phyloP scores from a whole-genome alignment of 805 yeast genomes.

The Sugiyamaella smithiae region DNA sequence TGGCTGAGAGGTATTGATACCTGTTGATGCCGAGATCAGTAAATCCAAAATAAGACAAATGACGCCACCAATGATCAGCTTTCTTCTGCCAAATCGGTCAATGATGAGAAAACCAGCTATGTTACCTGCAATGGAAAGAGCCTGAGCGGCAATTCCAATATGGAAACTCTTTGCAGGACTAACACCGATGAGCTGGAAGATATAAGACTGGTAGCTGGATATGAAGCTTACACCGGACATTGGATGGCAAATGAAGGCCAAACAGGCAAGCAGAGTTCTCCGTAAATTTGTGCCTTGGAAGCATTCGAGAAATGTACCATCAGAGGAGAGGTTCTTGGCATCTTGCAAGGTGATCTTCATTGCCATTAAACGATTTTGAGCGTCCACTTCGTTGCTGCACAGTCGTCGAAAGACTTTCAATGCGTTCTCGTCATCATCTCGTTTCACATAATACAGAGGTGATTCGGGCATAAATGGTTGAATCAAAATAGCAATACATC shows the following conservation, averaged over 20 bases:
- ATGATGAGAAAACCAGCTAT: slow-evolving; percentile 15
- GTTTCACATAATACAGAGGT: not conserved
- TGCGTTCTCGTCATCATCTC: slow-evolving; percentile 8
- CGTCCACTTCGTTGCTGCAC: slow-evolving; percentile 20
- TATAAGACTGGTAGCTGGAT: slow-evolving; percentile 3
- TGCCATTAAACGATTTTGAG: slow-evolving; percentile 36
- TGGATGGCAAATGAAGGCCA: slow-evolving; percentile 4
- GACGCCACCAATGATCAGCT: not conserved
- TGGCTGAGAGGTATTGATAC: not conserved
- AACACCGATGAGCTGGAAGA: slow-evolving; percentile 12
- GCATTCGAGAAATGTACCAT: slow-evolving; percentile 7
- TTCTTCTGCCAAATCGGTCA: slow-evolving; percentile 6
- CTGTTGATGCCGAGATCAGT: slow-evolving; percentile 23
- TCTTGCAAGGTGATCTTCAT: not conserved
- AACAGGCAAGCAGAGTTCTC: slow-evolving; percentile 5
- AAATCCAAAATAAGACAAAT: slow-evolving; percentile 26
- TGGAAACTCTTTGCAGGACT: slow-evolving; percentile 40
- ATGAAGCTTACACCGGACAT: slow-evolving; percentile 14
- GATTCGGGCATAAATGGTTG: slow-evolving; percentile 33
- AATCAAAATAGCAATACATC: slow-evolving; percentile 33
- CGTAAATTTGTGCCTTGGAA: slow-evolving; percentile 8
- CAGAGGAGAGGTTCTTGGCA: not conserved
- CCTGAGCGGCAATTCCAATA: slow-evolving; percentile 33
- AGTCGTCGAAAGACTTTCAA: slow-evolving; percentile 3
- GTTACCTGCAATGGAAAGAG: slow-evolving; percentile 35